Percentiles rank a stretch among this genome's conserved stretches.
These are phyloP conservation scores for Cordia subcordata DNA, from an alignment of 257 asterid species.

Conservation along the genomic window DNA sequence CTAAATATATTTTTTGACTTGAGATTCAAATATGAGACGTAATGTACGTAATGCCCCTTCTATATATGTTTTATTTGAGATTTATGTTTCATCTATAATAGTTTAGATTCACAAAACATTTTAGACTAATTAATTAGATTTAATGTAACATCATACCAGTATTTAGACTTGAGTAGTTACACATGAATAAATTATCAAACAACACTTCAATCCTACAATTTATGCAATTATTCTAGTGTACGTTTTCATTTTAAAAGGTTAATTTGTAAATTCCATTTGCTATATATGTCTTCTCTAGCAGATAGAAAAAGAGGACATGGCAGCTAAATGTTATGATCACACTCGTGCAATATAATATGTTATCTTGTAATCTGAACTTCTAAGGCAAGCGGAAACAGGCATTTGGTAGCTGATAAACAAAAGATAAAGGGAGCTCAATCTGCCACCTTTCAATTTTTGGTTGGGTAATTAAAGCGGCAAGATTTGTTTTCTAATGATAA, in stretches of 20 bases:
- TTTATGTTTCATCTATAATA: too few relatives aligned
- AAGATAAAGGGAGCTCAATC: background rate
- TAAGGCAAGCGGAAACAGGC: background rate
- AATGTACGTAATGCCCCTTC: too few relatives aligned
- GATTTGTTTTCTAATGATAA: background rate
- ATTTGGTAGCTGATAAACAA: background rate
- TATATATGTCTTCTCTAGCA: background rate
- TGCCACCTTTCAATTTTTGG: background rate
- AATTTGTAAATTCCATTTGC: background rate
- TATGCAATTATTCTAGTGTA: too few relatives aligned
- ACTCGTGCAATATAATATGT: background rate
- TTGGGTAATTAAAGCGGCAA: background rate
- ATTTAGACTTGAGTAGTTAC: too few relatives aligned
- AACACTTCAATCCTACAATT: too few relatives aligned
- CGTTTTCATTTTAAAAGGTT: background rate
- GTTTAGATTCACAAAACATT: too few relatives aligned
- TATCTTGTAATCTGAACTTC: background rate
- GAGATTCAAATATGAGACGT: too few relatives aligned
- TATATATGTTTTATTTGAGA: too few relatives aligned
- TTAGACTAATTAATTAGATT: too few relatives aligned
- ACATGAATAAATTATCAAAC: too few relatives aligned
- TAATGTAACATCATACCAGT: too few relatives aligned
- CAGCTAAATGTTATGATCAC: background rate
- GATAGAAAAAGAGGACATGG: background rate
- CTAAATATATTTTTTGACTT: too few relatives aligned